These are phyloP conservation scores for Erythrobasidium yunnanense DNA, from an alignment of 768 basidiomycete genomes.

Conservation along the genomic window DNA sequence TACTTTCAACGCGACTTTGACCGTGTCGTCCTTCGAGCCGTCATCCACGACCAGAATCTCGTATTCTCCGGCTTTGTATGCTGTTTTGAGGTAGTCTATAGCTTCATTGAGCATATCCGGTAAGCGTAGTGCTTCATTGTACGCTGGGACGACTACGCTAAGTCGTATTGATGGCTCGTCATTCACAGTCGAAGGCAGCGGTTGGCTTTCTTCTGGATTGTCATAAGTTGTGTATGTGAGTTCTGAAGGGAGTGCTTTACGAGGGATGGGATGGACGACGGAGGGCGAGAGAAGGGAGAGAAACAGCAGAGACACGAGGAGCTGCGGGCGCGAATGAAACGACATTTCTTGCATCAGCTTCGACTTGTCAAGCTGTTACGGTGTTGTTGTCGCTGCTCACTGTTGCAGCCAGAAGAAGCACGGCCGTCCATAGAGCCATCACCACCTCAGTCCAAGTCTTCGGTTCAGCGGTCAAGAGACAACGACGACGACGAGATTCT, in stretches of 20 bases:
- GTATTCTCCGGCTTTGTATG: conserved; percentile 39
- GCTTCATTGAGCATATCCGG: conserved; percentile 70
- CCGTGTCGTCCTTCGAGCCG: conserved; percentile 69
- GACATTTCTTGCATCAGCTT: not conserved
- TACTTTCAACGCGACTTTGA: conserved; percentile 54
- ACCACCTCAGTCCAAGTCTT: too few relatives aligned
- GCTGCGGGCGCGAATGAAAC: not conserved
- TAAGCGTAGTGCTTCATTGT: conserved; percentile 77
- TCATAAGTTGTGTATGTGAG: not conserved
- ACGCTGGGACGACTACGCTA: conserved; percentile 77
- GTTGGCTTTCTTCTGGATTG: not conserved
- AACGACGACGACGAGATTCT: too few relatives aligned
- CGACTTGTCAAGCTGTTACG: not conserved
- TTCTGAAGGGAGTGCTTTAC: conserved; percentile 16
- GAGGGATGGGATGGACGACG: not conserved
- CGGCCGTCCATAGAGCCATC: too few relatives aligned
- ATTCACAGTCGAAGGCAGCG: conserved; percentile 3
- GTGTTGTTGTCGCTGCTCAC: too few relatives aligned
- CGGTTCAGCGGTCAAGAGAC: too few relatives aligned
- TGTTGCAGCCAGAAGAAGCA: too few relatives aligned
- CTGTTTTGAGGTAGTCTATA: conserved; percentile 50
- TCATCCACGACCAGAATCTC: conserved; percentile 86
- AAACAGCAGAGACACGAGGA: not conserved
- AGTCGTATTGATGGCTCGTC: conserved; percentile 50
- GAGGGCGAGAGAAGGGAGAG: not conserved